These are phyloP conservation scores for Crithidia brevicula DNA, from an alignment of 208 protist species.

Conservation along the genomic window DNA sequence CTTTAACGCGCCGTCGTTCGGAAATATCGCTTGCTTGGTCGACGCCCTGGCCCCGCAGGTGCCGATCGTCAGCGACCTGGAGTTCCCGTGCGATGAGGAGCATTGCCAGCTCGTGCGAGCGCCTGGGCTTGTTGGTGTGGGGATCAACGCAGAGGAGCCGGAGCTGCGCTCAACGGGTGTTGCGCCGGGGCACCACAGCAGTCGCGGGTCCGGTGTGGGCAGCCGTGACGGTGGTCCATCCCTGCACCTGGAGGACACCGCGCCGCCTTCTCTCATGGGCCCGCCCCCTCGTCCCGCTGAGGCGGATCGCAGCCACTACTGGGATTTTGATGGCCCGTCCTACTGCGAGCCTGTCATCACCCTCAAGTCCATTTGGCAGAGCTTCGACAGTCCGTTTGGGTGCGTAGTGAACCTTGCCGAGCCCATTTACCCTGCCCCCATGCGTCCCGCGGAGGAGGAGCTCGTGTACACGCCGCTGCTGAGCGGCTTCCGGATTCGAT, in stretches of 20 bases:
- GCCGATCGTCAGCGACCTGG: conserved; percentile 44
- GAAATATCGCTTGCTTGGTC: conserved; percentile 81
- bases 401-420: conserved; percentile 66
- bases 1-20: conserved; percentile 56
- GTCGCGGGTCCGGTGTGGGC: conserved; percentile 14
- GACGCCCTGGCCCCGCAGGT: conserved; percentile 69
- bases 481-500: conserved; percentile 83
- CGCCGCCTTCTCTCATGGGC: background rate
- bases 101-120: conserved; percentile 23
- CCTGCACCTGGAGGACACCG: conserved; percentile 6
- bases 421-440: conserved; percentile 55
- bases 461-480: conserved; percentile 85
- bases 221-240: conserved; percentile 5
- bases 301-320: conserved; percentile 32
- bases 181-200: conserved; percentile 4
- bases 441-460: conserved; percentile 66
- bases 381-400: conserved; percentile 79
- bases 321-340: conserved; percentile 44
- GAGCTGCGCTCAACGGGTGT: conserved; percentile 4
- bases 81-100: conserved; percentile 48
- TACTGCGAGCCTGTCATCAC: conserved; percentile 74
- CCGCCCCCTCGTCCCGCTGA: conserved; percentile 8
- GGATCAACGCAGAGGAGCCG: background rate
- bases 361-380: conserved; percentile 72
- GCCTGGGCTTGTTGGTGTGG: background rate